These are phyloP conservation scores for Naganishia vaughanmartiniae DNA, from an alignment of 768 basidiomycete genomes.

Conservation along the genomic window DNA sequence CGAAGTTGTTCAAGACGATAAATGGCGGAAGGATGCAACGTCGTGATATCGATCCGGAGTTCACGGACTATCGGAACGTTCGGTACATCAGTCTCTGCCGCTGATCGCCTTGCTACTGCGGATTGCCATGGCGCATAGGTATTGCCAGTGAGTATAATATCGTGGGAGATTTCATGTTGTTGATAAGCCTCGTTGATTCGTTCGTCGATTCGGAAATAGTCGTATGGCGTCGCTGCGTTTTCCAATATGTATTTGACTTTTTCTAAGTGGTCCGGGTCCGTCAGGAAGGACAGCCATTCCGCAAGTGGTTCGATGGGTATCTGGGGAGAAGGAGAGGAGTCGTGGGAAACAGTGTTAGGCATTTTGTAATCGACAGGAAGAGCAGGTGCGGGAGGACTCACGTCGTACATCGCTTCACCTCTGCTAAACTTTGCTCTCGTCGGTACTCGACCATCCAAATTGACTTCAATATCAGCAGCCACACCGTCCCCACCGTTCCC, in stretches of 20 bases:
- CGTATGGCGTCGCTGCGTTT: slow-evolving; percentile 19
- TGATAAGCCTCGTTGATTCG: slow-evolving; percentile 25
- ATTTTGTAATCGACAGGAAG: background rate
- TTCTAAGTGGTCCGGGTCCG: slow-evolving; percentile 8
- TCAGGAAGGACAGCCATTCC: background rate
- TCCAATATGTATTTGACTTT: slow-evolving; percentile 26
- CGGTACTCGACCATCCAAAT: slow-evolving; percentile 11
- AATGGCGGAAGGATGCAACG: slow-evolving; percentile 29
- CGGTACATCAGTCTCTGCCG: background rate
- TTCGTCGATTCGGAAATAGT: slow-evolving; percentile 27
- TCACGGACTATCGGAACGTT: slow-evolving; percentile 27
- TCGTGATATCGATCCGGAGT: slow-evolving; percentile 28
- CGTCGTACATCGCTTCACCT: slow-evolving; percentile 20
- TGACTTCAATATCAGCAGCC: background rate
- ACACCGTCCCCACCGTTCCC: background rate
- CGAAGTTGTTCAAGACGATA: slow-evolving; percentile 31
- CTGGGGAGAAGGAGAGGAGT: background rate
- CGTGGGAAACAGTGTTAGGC: background rate
- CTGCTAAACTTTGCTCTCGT: background rate
- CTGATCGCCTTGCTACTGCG: background rate
- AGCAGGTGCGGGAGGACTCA: background rate
- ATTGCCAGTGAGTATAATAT: background rate
- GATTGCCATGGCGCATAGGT: background rate
- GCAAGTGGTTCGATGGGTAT: slow-evolving; percentile 25
- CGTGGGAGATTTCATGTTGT: background rate